Base-by-base conservation (phyloP, 768 basidiomycete genomes). In the Sporobolomyces phaffii region DNA sequence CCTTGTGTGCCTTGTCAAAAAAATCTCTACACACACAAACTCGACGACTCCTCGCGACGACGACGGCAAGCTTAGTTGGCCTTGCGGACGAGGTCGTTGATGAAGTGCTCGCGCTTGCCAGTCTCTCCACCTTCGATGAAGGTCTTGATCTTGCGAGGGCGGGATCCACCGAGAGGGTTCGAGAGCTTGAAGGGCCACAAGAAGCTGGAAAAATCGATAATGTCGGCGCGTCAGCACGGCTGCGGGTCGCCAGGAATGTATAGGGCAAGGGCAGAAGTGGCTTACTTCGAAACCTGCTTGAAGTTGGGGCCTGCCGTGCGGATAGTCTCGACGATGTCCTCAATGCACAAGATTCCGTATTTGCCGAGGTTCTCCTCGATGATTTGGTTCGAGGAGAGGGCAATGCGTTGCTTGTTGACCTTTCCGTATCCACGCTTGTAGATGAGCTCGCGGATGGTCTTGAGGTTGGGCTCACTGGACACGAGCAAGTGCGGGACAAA, bases 341-440 rank as follows among this genome's bases (percentile, higher is more conserved):
- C 94, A 65, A 97, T 85, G 73, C 87, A 98, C 78, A 99, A 87
- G 79, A 98, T 93, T 78, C 94, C 90, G 81, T 84, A 88, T 80
- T 94, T 88, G 79, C 91, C 90, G 70, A 99, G 91, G 40, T 82
- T 77, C 75, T 84, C 81, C 81, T 99, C 96, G 75, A 98, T 94
- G 81, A 96, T 83, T 66, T 84, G 82, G 81, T 99, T 99, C 83
- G 90, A 91, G 75, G 87, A 81, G 70, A 99, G 86, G 70, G 96
- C 93, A 76, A 99, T 89, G 78, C 96, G 89, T 80, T 97, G 93
- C 81, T 91, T 94, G 84, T 91, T 79, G 79, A 98, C 86, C 83
- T 98, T 98, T 78, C 94, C 96, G 78, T 97, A 97, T 63, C 96
- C 96, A 72, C 96, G 91, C 84, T 99, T 99, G 88, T 98, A 98